These are phyloP conservation scores for Amphicarpaea edgeworthii DNA, from an alignment of 306 rosid species.

Conservation along the genomic window DNA sequence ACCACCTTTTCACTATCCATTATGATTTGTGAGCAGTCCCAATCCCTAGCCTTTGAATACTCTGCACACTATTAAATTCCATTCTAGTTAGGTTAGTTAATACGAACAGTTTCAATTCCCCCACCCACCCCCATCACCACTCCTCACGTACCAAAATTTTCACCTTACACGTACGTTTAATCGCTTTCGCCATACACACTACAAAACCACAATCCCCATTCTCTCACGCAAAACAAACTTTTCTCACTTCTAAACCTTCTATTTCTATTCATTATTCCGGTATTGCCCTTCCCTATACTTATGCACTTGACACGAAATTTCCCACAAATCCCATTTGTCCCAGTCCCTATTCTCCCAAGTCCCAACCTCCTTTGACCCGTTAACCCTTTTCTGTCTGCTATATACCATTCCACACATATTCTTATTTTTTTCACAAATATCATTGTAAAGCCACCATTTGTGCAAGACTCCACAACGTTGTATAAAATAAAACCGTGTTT, in stretches of 20 bases:
- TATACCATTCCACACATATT: conserved; percentile 10
- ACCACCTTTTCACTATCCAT: no score
- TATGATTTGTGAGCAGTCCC: no score
- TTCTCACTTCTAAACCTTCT: background rate
- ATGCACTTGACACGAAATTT: conserved; percentile 36
- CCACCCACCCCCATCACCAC: background rate
- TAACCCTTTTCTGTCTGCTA: conserved; percentile 30
- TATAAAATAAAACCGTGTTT: conserved; percentile 21
- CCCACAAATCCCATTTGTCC: conserved; percentile 42
- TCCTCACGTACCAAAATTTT: no score
- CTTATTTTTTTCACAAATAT: conserved; percentile 1
- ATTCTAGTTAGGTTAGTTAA: no score
- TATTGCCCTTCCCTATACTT: conserved; percentile 28
- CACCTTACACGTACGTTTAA: no score
- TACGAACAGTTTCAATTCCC: no score
- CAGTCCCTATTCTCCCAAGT: conserved; percentile 27
- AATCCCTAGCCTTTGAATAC: background rate
- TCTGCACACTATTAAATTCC: background rate
- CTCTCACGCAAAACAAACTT: background rate
- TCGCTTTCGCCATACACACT: no score
- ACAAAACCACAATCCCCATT: background rate
- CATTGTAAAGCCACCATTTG: conserved; percentile 38
- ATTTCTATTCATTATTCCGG: background rate
- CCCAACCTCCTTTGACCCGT: conserved; percentile 50
- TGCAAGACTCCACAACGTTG: conserved; percentile 1